Evolutionary conservation across 306 rosid genomes (phyloP).

Genomic region (Prunus padus): DNA sequence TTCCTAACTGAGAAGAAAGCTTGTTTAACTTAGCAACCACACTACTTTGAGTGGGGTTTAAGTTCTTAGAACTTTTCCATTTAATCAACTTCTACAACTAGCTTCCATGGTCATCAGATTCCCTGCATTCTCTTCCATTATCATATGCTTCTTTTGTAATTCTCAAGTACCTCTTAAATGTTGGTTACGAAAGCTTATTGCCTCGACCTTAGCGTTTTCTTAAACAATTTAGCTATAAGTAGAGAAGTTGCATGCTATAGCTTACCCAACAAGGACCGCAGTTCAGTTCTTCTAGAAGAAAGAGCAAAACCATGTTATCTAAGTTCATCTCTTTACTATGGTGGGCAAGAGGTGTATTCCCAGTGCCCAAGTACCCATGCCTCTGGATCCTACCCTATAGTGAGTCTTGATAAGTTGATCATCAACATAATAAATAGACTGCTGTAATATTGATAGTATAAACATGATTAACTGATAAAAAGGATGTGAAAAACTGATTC

Average conservation of each 20-base stretch:
- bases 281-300: conserved; percentile 37
- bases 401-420: conserved; percentile 36
- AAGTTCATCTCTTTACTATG: conserved; percentile 56
- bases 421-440: background rate
- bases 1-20: background rate
- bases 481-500: conserved; percentile 10
- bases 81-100: background rate
- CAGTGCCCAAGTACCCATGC: conserved; percentile 33
- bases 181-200: conserved; percentile 5
- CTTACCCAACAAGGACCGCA: conserved; percentile 35
- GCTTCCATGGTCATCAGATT: conserved; percentile 7
- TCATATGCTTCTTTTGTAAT: background rate
- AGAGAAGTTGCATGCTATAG: conserved; percentile 27
- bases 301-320: conserved; percentile 58
- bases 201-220: conserved; percentile 7
- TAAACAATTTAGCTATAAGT: conserved; percentile 21
- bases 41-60: background rate
- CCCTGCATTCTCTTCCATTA: background rate
- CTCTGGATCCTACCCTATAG: conserved; percentile 37
- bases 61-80: conserved; percentile 11
- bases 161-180: background rate
- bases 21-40: background rate
- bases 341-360: conserved; percentile 55
- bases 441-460: conserved; percentile 3
- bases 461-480: conserved; percentile 1